phyloP scores from a whole-genome alignment of 768 basidiomycete genomes.

The Mycena sanguinolenta region DNA sequence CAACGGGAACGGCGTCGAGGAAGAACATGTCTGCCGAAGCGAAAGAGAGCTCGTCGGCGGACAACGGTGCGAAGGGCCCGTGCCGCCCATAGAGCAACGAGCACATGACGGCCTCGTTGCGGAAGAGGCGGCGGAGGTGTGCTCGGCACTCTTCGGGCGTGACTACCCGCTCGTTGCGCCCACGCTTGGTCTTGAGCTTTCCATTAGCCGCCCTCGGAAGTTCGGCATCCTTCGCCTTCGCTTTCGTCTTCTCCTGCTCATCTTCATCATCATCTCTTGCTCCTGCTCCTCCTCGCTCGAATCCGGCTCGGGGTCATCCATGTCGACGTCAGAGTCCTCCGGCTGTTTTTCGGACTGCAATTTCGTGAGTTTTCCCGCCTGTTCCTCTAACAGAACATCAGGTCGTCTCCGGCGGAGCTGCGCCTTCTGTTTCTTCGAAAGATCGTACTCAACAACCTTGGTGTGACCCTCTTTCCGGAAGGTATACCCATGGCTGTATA shows the following conservation, averaged over 20 bases:
- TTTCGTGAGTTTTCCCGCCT: slow-evolving; percentile 47
- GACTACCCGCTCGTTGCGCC: slow-evolving; percentile 91
- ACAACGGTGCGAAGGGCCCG: slow-evolving; percentile 81
- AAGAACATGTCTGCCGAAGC: slow-evolving; percentile 98
- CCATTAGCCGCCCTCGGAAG: slow-evolving; percentile 83
- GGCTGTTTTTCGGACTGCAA: slow-evolving; percentile 43
- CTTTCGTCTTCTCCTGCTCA: slow-evolving; percentile 54
- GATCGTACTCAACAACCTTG: slow-evolving; percentile 95
- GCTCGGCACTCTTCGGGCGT: slow-evolving; percentile 94
- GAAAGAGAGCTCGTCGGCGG: slow-evolving; percentile 69
- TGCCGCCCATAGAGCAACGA: slow-evolving; percentile 93
- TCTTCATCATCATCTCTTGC: slow-evolving; percentile 42
- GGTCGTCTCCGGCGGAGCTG: slow-evolving; percentile 74
- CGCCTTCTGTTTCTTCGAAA: slow-evolving; percentile 83
- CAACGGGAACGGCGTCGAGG: slow-evolving; percentile 90
- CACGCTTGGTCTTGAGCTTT: slow-evolving; percentile 79
- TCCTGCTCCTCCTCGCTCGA: slow-evolving; percentile 49
- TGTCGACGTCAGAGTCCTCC: slow-evolving; percentile 63
- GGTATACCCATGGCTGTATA: slow-evolving; percentile 78
- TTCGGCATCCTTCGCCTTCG: slow-evolving; percentile 51
- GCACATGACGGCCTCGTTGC: slow-evolving; percentile 85
- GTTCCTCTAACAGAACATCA: slow-evolving; percentile 76
- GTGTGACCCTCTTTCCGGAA: slow-evolving; percentile 95
- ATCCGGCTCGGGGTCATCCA: slow-evolving; percentile 55
- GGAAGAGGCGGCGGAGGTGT: slow-evolving; percentile 90